Conservation (phyloP, 202 grass and related monocot genomes). For the Panicum hallii region DNA sequence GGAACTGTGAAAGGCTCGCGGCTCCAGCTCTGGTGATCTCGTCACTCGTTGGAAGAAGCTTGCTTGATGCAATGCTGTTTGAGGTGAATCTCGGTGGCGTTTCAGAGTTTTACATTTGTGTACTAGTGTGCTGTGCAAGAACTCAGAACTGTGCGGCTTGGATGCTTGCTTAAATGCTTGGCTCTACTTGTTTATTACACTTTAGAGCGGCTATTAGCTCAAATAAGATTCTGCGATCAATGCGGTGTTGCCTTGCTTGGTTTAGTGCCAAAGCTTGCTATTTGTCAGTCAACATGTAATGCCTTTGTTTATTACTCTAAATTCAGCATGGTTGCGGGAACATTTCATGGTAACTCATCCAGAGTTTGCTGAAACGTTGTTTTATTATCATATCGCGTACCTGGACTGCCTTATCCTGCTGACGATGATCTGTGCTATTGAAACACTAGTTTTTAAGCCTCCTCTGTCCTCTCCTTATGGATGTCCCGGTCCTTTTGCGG, state of each 20-base stretch:
- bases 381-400: not conserved
- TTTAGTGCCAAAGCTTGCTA: not conserved
- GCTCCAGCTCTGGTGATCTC: not conserved
- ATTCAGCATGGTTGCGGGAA: not conserved
- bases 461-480: not conserved
- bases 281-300: not conserved
- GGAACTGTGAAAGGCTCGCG: constrained; percentile 1
- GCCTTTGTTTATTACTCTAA: not conserved
- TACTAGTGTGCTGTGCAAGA: not conserved
- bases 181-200: not conserved
- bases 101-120: constrained; percentile 18
- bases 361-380: not conserved
- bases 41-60: not conserved
- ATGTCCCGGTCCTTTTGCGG: not conserved
- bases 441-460: not conserved
- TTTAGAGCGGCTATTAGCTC: constrained; percentile 20
- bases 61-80: constrained; percentile 1
- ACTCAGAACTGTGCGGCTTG: constrained; percentile 12
- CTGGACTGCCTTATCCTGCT: not conserved
- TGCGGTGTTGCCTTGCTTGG: constrained; percentile 10
- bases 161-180: constrained; percentile 12
- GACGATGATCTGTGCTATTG: not conserved
- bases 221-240: constrained; percentile 45
- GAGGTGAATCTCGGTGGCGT: not conserved
- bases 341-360: not conserved